Base-by-base conservation (phyloP, 2,329 filamentous ascomycete species). In the Penicillium sp. region DNA sequence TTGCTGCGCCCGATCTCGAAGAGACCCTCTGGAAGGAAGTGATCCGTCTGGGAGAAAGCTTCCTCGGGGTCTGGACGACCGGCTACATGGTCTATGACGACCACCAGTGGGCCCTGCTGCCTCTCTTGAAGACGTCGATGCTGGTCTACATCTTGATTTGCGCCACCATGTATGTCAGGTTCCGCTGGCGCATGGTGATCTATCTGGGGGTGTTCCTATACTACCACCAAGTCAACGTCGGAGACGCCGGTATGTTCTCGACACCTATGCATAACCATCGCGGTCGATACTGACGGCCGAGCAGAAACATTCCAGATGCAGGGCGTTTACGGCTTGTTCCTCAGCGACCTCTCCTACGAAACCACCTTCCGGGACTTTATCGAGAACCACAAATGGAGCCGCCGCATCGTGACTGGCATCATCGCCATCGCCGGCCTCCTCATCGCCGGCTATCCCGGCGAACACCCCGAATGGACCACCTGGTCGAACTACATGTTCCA, bases 21-120 rank as follows among this genome's bases (percentile, higher is more conserved):
- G 65, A 69, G 15, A 62, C 67, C 4, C 63, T 77, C n/a, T 60
- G 58, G 34, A 60, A 65, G 10, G 75, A 77, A 46, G 49, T 77
- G 4, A 47, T 60, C 19, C 60, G 71, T n/a, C 54, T 78, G 25
- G 67, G 73, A 39, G 53, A 56, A 41, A 70, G 70, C 45, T 72
- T 75, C 47, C 59, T 74, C 15, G 65, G 59, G 7, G 71, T 68
- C 8, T 78, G 75, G 75, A 75, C 73, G 9, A 72, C 65, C 36
- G 69, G 68, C 1, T 71, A 70, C 50, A 76, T 75, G 59, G 63
- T 69, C 6, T 77, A 75, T 39, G 75, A 78, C 51, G 68, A 75
- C 40, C 74, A 78, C 44, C 75, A 78, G 51, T 78, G 75, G 75
- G 73, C 75, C 3, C 66, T 77, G 51, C 57, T 74, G 18, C 73